These are phyloP conservation scores for Acanthamoeba royreba DNA, from an alignment of 208 protist species.

Conservation along the genomic window DNA sequence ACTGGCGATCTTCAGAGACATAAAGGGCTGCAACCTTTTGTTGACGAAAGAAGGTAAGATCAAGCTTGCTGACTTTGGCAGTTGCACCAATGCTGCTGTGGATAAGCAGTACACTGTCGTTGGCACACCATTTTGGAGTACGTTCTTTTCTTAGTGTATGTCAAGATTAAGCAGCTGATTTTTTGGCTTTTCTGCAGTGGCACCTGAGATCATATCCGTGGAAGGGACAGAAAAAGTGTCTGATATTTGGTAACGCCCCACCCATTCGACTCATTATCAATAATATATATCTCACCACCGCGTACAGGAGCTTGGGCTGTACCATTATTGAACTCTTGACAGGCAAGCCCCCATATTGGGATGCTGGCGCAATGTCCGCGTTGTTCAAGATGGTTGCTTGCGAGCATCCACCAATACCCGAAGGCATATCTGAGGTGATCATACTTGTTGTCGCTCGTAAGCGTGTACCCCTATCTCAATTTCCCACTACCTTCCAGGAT, in stretches of 20 bases:
- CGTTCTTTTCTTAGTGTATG: not conserved
- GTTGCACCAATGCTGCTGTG: slow-evolving; percentile 93
- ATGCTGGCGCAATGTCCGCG: slow-evolving; percentile 84
- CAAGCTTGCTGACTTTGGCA: slow-evolving; percentile 95
- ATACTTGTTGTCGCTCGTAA: too few species aligned
- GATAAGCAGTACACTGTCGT: slow-evolving; percentile 80
- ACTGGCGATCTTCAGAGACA: not conserved
- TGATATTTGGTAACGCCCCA: slow-evolving; percentile 81
- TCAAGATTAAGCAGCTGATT: too few species aligned
- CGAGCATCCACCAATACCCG: slow-evolving; percentile 35
- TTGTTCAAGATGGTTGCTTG: slow-evolving; percentile 87
- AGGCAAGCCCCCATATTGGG: slow-evolving; percentile 88
- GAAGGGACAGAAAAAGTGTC: slow-evolving; percentile 76
- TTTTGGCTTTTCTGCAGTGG: slow-evolving; percentile 65
- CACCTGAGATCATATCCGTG: slow-evolving; percentile 88
- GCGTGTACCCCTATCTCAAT: too few species aligned
- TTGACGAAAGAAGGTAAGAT: slow-evolving; percentile 83
- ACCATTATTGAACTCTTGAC: slow-evolving; percentile 90
- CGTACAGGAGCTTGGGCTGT: slow-evolving; percentile 80
- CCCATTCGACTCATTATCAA: not conserved
- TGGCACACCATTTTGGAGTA: slow-evolving; percentile 89
- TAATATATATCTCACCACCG: not conserved
- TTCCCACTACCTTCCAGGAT: slow-evolving; percentile 42
- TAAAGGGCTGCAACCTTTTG: slow-evolving; percentile 81
- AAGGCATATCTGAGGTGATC: not conserved